These are phyloP conservation scores for Peronospora destructor DNA, from an alignment of 352 stramenopile species.

Conservation along the genomic window DNA sequence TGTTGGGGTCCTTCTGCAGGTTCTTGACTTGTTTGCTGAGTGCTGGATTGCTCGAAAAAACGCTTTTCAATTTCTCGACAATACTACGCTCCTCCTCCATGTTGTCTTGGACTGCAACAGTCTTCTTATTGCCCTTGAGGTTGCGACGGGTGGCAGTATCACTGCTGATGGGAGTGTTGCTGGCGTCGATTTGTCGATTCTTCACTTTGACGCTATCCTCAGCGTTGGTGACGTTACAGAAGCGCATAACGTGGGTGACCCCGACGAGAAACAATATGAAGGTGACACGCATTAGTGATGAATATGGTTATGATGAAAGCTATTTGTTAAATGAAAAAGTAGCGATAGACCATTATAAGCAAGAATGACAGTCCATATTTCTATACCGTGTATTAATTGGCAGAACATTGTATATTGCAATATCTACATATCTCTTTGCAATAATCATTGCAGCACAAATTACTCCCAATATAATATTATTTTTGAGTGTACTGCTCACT, in stretches of 20 bases:
- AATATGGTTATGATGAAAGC: not conserved
- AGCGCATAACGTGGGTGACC: not conserved
- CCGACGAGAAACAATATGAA: slow-evolving; percentile 4
- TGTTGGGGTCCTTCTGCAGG: not conserved
- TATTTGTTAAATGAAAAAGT: not conserved
- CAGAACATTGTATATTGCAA: too few relatives aligned
- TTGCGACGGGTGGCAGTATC: slow-evolving; percentile 2
- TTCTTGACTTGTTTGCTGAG: not conserved
- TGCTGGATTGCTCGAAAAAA: not conserved
- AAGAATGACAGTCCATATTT: too few relatives aligned
- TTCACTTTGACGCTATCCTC: slow-evolving; percentile 1
- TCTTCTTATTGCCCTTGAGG: slow-evolving; percentile 4
- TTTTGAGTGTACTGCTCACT: too few relatives aligned
- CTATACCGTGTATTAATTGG: too few relatives aligned
- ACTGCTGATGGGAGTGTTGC: not conserved
- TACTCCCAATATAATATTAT: too few relatives aligned
- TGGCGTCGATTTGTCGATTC: not conserved
- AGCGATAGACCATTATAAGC: too few relatives aligned
- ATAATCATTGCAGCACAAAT: too few relatives aligned
- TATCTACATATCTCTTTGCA: too few relatives aligned
- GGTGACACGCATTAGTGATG: slow-evolving; percentile 1
- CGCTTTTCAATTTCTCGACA: not conserved
- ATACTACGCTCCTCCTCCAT: slow-evolving; percentile 3
- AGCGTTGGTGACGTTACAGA: slow-evolving; percentile 1
- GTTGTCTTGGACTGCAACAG: not conserved